Evolutionary conservation across 768 basidiomycete genomes (phyloP).

Genomic region (Fibroporia radiculosa): DNA sequence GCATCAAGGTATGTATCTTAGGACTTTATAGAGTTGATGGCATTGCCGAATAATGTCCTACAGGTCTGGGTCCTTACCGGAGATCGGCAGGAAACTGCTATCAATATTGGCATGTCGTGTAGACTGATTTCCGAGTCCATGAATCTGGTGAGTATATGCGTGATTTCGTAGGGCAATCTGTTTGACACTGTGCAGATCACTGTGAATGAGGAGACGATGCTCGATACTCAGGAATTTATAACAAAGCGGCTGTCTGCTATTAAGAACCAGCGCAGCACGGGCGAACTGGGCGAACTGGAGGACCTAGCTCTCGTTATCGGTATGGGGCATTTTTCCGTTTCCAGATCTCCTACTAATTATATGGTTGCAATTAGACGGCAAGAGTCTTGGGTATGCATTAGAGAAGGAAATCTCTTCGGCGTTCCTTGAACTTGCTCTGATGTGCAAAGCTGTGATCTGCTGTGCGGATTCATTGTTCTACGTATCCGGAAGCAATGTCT

Average conservation of each 20-base stretch:
- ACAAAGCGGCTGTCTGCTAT: slow-evolving; percentile 86
- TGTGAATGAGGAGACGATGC: slow-evolving; percentile 82
- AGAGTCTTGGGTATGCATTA: slow-evolving; percentile 86
- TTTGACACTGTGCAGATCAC: slow-evolving; percentile 53
- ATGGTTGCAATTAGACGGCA: slow-evolving; percentile 74
- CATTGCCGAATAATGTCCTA: background rate
- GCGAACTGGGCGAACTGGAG: slow-evolving; percentile 82
- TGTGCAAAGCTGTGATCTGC: slow-evolving; percentile 99
- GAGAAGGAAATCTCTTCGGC: slow-evolving; percentile 87
- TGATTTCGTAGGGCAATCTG: background rate
- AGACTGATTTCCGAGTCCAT: slow-evolving; percentile 95
- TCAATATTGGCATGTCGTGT: slow-evolving; percentile 98
- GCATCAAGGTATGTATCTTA: slow-evolving; percentile 91
- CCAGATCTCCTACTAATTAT: background rate
- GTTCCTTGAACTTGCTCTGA: slow-evolving; percentile 91
- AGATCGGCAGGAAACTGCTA: slow-evolving; percentile 97
- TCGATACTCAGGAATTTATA: slow-evolving; percentile 79
- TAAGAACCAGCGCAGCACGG: slow-evolving; percentile 84
- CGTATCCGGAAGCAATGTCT: background rate
- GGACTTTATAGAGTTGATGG: background rate
- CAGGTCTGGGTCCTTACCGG: slow-evolving; percentile 98
- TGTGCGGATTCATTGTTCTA: slow-evolving; percentile 46
- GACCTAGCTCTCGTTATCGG: slow-evolving; percentile 94
- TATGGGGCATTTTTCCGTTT: slow-evolving; percentile 24
- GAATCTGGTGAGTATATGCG: slow-evolving; percentile 68